Percentiles rank a stretch among this genome's conserved stretches.
Evolutionary conservation across 1,139 yeast species (phyloP).

Genomic region (Yamadazyma sp.): DNA sequence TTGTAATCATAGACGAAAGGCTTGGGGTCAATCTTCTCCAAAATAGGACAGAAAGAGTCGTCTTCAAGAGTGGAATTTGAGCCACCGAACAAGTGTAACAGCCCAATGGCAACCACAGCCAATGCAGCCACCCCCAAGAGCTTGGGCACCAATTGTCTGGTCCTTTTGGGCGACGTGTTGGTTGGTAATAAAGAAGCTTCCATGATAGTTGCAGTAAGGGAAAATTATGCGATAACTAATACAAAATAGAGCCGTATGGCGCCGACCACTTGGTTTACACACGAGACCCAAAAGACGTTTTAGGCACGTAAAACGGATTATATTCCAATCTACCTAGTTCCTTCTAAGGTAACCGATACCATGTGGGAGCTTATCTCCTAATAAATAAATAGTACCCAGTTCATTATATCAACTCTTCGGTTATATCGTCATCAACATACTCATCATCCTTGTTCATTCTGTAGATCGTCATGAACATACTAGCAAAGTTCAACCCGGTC

Average conservation of each 20-base stretch:
- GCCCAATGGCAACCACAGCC: not conserved
- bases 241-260: too few relatives aligned
- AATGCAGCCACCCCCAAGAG: conserved; percentile 2
- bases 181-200: conserved; percentile 7
- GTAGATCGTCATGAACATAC: conserved; percentile 51
- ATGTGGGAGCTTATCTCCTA: too few relatives aligned
- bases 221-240: too few relatives aligned
- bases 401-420: conserved; percentile 38
- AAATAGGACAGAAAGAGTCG: conserved; percentile 37
- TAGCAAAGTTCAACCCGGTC: conserved; percentile 42
- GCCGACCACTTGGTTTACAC: too few relatives aligned
- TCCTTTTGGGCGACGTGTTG: not conserved
- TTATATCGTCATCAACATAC: conserved; percentile 46
- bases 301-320: too few relatives aligned
- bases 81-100: not conserved
- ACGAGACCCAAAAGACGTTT: too few relatives aligned
- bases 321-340: too few relatives aligned
- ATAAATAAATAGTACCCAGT: too few relatives aligned
- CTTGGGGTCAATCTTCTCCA: conserved; percentile 30
- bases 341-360: too few relatives aligned
- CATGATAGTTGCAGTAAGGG: conserved; percentile 1
- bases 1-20: conserved; percentile 21
- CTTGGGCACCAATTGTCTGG: not conserved
- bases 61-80: not conserved
- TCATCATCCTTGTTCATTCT: conserved; percentile 55